Conservation (phyloP, 2,329 filamentous ascomycete species). For the Fusarium anthophilum region DNA sequence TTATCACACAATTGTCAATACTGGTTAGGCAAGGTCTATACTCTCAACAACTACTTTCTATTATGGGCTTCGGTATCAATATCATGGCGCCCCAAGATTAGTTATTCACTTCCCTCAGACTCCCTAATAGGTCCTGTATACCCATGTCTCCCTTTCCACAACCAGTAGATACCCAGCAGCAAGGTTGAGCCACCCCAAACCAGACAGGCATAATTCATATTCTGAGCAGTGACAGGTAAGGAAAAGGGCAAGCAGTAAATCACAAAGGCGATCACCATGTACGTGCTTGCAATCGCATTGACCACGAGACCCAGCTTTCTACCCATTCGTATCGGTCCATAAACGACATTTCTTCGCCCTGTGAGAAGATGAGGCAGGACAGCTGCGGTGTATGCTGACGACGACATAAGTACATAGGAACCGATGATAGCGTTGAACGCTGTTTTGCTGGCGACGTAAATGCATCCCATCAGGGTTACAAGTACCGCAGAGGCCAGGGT, state of each 20-base stretch:
- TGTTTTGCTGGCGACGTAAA: not conserved
- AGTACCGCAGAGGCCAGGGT: not conserved
- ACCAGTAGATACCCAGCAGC: not conserved
- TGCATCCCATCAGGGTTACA: not conserved
- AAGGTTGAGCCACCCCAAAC: not conserved
- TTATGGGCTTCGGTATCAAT: fast-evolving
- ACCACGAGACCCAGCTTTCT: fast-evolving
- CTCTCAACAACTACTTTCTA: too few relatives aligned
- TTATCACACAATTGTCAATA: fast-evolving
- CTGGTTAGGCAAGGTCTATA: fast-evolving
- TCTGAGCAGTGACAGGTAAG: not conserved
- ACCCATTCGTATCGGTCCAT: not conserved
- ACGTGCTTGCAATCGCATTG: not conserved
- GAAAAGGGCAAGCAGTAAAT: not conserved
- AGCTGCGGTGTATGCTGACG: not conserved
- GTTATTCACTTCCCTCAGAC: too few relatives aligned
- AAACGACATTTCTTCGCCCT: not conserved
- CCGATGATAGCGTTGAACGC: not conserved
- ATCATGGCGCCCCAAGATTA: fast-evolving
- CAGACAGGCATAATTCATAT: not conserved
- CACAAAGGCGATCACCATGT: not conserved
- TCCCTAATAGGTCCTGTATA: not conserved
- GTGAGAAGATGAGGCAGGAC: not conserved
- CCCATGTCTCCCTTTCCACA: not conserved
- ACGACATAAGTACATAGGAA: not conserved